phyloP scores from a whole-genome alignment of 306 rosid species.

The Quercus cerris region DNA sequence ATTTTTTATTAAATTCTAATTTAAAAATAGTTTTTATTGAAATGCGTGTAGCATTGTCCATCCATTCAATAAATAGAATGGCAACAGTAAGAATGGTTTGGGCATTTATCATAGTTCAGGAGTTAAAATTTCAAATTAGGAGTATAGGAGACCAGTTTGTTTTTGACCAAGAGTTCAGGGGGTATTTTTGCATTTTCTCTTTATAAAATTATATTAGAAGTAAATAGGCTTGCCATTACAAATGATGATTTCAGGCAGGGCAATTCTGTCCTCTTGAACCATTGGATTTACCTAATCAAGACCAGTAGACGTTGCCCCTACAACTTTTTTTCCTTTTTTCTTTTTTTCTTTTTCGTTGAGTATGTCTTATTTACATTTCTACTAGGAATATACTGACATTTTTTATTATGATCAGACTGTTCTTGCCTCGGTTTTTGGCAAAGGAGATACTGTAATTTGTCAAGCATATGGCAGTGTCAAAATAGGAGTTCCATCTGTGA shows the following conservation, averaged over 20 bases:
- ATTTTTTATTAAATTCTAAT: no score
- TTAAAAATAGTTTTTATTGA: no score
- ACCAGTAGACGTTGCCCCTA: not conserved
- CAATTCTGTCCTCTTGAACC: not conserved
- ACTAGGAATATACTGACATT: not conserved
- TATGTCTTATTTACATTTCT: not conserved
- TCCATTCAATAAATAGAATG: no score
- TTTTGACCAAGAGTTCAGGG: no score
- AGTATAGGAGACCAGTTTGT: no score
- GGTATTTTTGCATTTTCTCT: no score
- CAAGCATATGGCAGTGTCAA: conserved; percentile 56
- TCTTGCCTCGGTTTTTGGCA: conserved; percentile 51
- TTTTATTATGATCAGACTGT: conserved; percentile 52
- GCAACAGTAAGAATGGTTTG: no score
- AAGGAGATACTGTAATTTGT: conserved; percentile 56
- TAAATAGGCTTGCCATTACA: not conserved
- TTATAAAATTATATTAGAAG: not conserved
- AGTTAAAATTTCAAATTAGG: no score
- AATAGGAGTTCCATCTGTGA: conserved; percentile 74
- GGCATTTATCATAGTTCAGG: no score
- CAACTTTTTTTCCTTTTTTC: not conserved
- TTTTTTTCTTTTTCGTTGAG: not conserved
- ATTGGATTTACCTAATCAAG: not conserved
- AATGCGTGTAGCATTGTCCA: no score
- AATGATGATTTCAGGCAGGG: not conserved